Conservation (phyloP, 2,329 filamentous ascomycete genomes). For the Pseudogymnoascus sp. region DNA sequence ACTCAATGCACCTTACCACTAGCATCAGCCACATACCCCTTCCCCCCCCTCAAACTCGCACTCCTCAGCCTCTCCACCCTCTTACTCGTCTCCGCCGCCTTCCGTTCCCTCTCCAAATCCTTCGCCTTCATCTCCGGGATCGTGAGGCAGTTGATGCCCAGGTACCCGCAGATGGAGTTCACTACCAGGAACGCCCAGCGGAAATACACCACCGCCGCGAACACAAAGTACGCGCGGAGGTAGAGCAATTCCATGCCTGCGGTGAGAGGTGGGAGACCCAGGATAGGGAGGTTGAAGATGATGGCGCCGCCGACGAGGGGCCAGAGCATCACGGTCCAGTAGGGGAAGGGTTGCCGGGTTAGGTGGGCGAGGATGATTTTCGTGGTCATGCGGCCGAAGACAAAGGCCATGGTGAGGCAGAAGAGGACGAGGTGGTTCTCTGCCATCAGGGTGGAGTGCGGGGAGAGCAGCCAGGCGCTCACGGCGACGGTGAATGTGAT, state of each 20-base stretch:
- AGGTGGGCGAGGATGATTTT: constrained; percentile 98
- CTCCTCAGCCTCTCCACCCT: constrained; percentile 11
- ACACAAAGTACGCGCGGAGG: constrained; percentile 74
- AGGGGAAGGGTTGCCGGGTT: constrained; percentile 87
- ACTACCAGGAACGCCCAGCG: constrained; percentile 90
- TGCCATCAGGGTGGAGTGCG: constrained; percentile 69
- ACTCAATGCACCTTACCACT: neutral
- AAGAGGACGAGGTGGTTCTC: constrained; percentile 89
- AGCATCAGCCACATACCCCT: neutral
- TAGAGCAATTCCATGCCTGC: constrained; percentile 67
- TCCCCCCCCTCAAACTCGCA: neutral
- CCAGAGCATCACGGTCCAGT: constrained; percentile 86
- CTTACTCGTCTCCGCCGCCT: constrained; percentile 17
- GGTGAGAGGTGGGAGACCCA: constrained; percentile 62
- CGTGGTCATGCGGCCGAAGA: constrained; percentile 95
- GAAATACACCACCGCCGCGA: constrained; percentile 79
- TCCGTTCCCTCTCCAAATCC: neutral
- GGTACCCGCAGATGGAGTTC: constrained; percentile 79
- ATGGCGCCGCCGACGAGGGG: constrained; percentile 81
- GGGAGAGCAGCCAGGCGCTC: constrained; percentile 80
- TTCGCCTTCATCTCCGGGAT: constrained; percentile 54
- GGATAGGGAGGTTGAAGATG: constrained; percentile 69
- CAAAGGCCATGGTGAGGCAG: constrained; percentile 89
- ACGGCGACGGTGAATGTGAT: constrained; percentile 67
- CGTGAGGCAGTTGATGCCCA: constrained; percentile 91